Conservation (phyloP, 2,329 filamentous ascomycete species). For the Cladophialophora bantiana region DNA sequence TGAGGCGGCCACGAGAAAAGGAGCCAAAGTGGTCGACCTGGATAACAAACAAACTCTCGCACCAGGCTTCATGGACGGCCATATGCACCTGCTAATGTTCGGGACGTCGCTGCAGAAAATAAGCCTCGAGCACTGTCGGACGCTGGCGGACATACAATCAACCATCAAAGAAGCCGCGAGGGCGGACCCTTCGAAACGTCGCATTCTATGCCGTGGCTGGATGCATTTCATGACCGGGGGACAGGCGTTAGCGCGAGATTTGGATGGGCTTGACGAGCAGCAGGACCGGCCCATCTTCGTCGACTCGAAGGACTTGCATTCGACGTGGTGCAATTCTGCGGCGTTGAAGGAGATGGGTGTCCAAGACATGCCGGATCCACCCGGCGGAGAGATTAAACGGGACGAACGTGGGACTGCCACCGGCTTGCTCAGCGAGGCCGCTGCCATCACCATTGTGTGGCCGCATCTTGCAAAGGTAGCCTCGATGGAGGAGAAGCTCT, state of each 20-base stretch:
- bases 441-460: slow-evolving; percentile 55
- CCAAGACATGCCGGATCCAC: slow-evolving; percentile 50
- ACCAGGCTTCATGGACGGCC: slow-evolving; percentile 59
- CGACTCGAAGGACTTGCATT: slow-evolving; percentile 59
- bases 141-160: slow-evolving; percentile 53
- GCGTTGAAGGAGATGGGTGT: slow-evolving; percentile 56
- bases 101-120: slow-evolving; percentile 57
- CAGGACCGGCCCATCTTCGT: slow-evolving; percentile 56
- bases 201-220: slow-evolving; percentile 58
- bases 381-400: slow-evolving; percentile 57
- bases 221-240: slow-evolving; percentile 57
- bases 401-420: slow-evolving; percentile 53
- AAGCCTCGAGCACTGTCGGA: slow-evolving; percentile 51
- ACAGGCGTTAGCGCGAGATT: slow-evolving; percentile 53
- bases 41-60: slow-evolving; percentile 47
- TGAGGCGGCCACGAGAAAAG: slow-evolving; percentile 35
- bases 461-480: slow-evolving; percentile 54
- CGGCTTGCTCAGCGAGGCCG: slow-evolving; percentile 57
- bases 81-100: slow-evolving; percentile 60
- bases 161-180: slow-evolving; percentile 52
- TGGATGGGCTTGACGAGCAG: slow-evolving; percentile 55
- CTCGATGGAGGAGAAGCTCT: slow-evolving; percentile 53
- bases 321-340: slow-evolving; percentile 58
- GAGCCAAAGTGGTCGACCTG: slow-evolving; percentile 46
- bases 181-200: slow-evolving; percentile 49